Base-by-base conservation (phyloP, 305 asterid genomes). In the Fraxinus dipetala region DNA sequence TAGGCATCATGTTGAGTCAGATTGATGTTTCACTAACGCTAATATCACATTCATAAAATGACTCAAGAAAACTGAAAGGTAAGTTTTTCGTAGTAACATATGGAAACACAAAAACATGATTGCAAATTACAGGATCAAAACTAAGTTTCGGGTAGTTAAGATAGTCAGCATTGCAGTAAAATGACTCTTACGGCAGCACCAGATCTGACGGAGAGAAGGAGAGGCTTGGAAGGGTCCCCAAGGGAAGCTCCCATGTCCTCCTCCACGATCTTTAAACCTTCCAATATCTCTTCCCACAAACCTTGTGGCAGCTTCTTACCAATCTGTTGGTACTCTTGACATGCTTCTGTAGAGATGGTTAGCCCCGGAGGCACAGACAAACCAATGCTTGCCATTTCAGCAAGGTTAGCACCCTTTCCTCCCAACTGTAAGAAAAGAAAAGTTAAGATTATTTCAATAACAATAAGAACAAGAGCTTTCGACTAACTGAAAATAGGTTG, bases 311-410 rank as follows among this genome's bases (percentile, higher is more conserved):
- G 85, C 63, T 86, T 90, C 90, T 92, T 90, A 31, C 94, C 96
- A 28, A 80, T 84, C 81, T 88, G 89, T 88, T 96, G 98, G 89
- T 92, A 96, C 82, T 94, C 98, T 76, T 92, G 96, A 74, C 99
- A 96, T 8, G 99, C 98, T 85, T 93, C 99, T 4, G 99, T 94
- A 4, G 99, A 96, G 84, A 96, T 93, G 59, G 99, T 96, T 78
- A 96, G 91, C n/a, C 99, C 99, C 0, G 99, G 97, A 4, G 99
- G 99, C 78, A 96, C 99, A 0, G 99, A 96, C 56, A 96, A 87
- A 22, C 98, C 98, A 69, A 96, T 96, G 87, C 96, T 92, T 72
- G 99, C 98, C 99, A 96, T 96, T 88, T 96, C 99, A 65, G 98
- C 99, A 26, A 96, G 97, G 78, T 96, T 96, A 30, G 99, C 99